Evolutionary conservation across 2,329 filamentous ascomycete genomes (phyloP).

Genomic region (Fonsecaea pugnacius): DNA sequence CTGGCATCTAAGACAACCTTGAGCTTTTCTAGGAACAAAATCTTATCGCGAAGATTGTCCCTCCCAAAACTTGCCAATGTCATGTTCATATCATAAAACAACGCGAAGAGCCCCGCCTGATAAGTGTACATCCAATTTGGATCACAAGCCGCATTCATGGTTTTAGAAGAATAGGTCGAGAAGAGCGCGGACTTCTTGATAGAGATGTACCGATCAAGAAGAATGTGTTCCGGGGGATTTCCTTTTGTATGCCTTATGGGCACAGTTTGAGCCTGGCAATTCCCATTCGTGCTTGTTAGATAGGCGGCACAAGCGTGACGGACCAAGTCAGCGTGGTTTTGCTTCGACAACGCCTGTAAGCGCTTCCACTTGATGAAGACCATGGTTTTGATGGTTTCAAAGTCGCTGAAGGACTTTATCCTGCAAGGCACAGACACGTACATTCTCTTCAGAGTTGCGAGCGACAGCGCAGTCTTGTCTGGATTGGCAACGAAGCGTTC

Average conservation of each 20-base stretch:
- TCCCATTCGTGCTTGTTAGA: not conserved
- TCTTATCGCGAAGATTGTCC: constrained; percentile 10
- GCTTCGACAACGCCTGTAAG: constrained; percentile 9
- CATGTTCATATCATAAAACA: constrained; percentile 19
- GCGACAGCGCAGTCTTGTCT: constrained; percentile 18
- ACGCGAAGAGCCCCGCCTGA: constrained; percentile 13
- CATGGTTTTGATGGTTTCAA: constrained; percentile 14
- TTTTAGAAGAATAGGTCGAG: constrained; percentile 4
- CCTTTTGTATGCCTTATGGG: not conserved
- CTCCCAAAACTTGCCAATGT: constrained; percentile 17
- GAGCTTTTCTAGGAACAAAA: constrained; percentile 13
- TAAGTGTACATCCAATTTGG: constrained; percentile 7
- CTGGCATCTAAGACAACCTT: constrained; percentile 13
- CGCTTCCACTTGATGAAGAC: constrained; percentile 11
- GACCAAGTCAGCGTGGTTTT: constrained; percentile 11
- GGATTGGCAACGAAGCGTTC: constrained; percentile 11
- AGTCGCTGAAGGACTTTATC: constrained; percentile 14
- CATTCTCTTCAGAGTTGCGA: constrained; percentile 8
- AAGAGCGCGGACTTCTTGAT: constrained; percentile 14
- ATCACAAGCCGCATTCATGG: constrained; percentile 9
- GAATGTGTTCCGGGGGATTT: not conserved
- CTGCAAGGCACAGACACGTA: constrained; percentile 8
- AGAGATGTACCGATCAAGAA: constrained; percentile 8
- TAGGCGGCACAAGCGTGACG: constrained; percentile 6
- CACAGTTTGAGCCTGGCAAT: not conserved